Evolutionary conservation across 345 rosid genomes (phyloP).

Genomic region (Lepidium didymum): DNA sequence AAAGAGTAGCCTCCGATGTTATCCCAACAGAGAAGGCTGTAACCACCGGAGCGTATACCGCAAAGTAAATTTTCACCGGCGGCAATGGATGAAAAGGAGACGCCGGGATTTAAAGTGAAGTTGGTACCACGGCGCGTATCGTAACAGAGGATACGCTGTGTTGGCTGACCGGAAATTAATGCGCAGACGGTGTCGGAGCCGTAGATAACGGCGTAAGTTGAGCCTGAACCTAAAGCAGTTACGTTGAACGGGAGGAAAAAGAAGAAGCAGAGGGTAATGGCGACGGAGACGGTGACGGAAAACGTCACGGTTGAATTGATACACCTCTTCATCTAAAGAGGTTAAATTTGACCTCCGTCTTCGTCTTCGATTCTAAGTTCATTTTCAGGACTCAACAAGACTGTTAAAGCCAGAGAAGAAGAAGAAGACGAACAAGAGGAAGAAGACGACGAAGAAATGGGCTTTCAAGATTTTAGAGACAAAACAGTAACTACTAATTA

Average conservation of each 20-base stretch:
- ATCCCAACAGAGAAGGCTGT: conserved; percentile 64
- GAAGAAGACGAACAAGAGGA: no score
- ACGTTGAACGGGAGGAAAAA: neutral
- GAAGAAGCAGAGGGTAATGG: neutral
- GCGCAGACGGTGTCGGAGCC: conserved; percentile 61
- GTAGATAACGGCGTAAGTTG: conserved; percentile 61
- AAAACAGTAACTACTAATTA: conserved; percentile 21
- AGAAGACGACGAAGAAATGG: conserved; percentile 10
- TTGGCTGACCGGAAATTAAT: conserved; percentile 35
- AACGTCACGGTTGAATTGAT: conserved; percentile 23
- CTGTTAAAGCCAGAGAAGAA: neutral
- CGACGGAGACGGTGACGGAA: conserved; percentile 14
- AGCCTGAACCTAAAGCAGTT: conserved; percentile 56
- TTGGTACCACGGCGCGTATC: conserved; percentile 18
- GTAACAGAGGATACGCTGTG: conserved; percentile 44
- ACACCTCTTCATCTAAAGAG: conserved; percentile 45
- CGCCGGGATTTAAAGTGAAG: conserved; percentile 35
- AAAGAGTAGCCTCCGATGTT: conserved; percentile 8
- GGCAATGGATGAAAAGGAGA: conserved; percentile 58
- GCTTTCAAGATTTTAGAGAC: conserved; percentile 1
- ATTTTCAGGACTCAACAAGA: conserved; percentile 27
- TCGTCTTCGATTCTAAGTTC: conserved; percentile 31
- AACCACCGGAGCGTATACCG: conserved; percentile 60
- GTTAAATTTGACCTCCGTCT: conserved; percentile 22
- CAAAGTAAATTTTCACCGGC: conserved; percentile 59